Evolutionary conservation across 768 basidiomycete genomes (phyloP).

Genomic region (Phaeotremella skinneri): DNA sequence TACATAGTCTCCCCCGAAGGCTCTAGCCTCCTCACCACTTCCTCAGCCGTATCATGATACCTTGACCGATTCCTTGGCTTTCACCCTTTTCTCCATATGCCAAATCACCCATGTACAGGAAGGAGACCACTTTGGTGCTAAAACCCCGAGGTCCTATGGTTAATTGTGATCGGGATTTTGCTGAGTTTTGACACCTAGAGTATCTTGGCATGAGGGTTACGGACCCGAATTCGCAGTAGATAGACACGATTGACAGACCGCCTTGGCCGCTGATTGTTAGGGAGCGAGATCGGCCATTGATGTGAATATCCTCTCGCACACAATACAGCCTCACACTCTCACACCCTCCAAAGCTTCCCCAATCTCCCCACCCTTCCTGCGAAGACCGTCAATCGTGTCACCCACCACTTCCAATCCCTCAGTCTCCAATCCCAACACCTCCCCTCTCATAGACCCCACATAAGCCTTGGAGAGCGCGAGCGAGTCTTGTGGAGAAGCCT

Average conservation of each 20-base stretch:
- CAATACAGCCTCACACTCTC: slow-evolving; percentile 11
- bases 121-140: too few species aligned
- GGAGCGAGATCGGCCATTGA: background rate
- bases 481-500: too few species aligned
- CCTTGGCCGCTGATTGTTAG: background rate
- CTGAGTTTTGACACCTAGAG: background rate
- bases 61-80: too few species aligned
- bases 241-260: background rate
- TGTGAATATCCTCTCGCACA: background rate
- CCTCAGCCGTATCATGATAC: too few species aligned
- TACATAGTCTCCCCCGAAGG: too few species aligned
- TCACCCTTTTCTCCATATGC: too few species aligned
- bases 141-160: too few species aligned
- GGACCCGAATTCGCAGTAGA: background rate
- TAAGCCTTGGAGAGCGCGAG: too few species aligned
- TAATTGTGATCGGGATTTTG: background rate
- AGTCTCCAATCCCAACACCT: too few species aligned
- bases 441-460: too few species aligned
- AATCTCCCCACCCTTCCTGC: slow-evolving; percentile 21
- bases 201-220: background rate
- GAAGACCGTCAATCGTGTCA: slow-evolving; percentile 22
- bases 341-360: slow-evolving; percentile 19
- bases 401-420: slow-evolving; percentile 21
- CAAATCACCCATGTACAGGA: too few species aligned
- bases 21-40: too few species aligned